Conservation (phyloP, 805 yeast species). For the Priceomyces carsonii region DNA sequence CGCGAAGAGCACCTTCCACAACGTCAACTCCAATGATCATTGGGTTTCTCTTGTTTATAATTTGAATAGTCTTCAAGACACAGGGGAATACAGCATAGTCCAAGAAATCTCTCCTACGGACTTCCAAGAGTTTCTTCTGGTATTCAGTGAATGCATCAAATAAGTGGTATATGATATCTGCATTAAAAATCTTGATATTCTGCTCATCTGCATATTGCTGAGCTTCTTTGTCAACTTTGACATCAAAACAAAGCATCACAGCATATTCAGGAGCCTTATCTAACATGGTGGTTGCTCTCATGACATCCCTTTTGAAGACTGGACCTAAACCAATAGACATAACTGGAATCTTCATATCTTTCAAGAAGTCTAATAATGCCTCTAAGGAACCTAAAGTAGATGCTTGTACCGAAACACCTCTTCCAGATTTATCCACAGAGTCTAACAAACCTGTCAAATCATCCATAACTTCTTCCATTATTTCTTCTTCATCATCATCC, state of each 20-base stretch:
- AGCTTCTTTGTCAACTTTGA: constrained; percentile 95
- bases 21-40: constrained; percentile 99
- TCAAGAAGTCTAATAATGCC: constrained; percentile 94
- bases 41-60: constrained; percentile 97
- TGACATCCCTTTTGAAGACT: constrained; percentile 95
- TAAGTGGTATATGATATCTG: constrained; percentile 94
- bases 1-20: constrained; percentile 80
- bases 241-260: constrained; percentile 98
- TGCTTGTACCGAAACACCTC: constrained; percentile 98
- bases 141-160: constrained; percentile 93
- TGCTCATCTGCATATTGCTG: constrained; percentile 97
- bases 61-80: constrained; percentile 90
- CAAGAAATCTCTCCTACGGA: constrained; percentile 84
- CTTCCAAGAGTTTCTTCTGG: constrained; percentile 84
- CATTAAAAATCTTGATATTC: constrained; percentile 87
- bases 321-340: constrained; percentile 99
- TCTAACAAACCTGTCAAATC: constrained; percentile 93
- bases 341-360: constrained; percentile 98
- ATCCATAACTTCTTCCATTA: constrained; percentile 98
- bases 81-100: constrained; percentile 94
- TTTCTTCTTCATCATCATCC: constrained; percentile 95
- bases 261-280: constrained; percentile 96
- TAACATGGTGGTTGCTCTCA: constrained; percentile 95
- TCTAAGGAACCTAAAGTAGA: constrained; percentile 97
- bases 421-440: constrained; percentile 91